A percentile compares a stretch with the other conserved stretches of the same genome.
phyloP scores from a whole-genome alignment of 768 basidiomycete genomes.

The Stropharia rugosoannulata region DNA sequence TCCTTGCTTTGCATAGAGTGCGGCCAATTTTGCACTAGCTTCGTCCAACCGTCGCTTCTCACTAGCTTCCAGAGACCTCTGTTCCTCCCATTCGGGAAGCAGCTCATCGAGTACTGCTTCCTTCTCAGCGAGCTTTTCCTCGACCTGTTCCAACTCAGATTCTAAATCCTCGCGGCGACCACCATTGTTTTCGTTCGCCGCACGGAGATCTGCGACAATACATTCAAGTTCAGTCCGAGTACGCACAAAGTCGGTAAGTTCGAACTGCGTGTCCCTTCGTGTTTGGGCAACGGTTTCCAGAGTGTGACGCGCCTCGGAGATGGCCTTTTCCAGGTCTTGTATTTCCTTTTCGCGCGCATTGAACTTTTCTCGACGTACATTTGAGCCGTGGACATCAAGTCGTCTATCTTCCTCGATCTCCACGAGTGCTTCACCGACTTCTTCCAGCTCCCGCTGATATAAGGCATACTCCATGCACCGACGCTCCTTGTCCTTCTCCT shows the following conservation, averaged over 20 bases:
- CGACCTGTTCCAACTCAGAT: constrained; percentile 60
- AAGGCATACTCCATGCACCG: constrained; percentile 94
- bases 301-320: constrained; percentile 67
- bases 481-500: constrained; percentile 92
- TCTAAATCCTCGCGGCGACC: constrained; percentile 64
- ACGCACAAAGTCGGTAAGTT: constrained; percentile 85
- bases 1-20: constrained; percentile 89
- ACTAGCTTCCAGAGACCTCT: constrained; percentile 45
- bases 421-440: constrained; percentile 82
- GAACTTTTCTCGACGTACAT: constrained; percentile 79
- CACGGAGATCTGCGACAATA: constrained; percentile 71
- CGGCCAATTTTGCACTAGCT: constrained; percentile 64
- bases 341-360: constrained; percentile 83
- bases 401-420: constrained; percentile 83
- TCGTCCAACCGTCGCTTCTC: constrained; percentile 74
- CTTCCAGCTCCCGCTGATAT: constrained; percentile 87
- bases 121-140: constrained; percentile 59
- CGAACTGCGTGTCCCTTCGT: constrained; percentile 74
- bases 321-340: constrained; percentile 74
- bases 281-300: constrained; percentile 70
- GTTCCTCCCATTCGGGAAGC: constrained; percentile 68
- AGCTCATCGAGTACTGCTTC: constrained; percentile 63
- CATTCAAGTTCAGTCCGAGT: constrained; percentile 87
- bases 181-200: constrained; percentile 62
- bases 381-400: constrained; percentile 81